Evolutionary conservation across 345 rosid genomes (phyloP), one percentile per base, ranked within the genome.

Genomic region (Hypericum perforatum): DNA sequence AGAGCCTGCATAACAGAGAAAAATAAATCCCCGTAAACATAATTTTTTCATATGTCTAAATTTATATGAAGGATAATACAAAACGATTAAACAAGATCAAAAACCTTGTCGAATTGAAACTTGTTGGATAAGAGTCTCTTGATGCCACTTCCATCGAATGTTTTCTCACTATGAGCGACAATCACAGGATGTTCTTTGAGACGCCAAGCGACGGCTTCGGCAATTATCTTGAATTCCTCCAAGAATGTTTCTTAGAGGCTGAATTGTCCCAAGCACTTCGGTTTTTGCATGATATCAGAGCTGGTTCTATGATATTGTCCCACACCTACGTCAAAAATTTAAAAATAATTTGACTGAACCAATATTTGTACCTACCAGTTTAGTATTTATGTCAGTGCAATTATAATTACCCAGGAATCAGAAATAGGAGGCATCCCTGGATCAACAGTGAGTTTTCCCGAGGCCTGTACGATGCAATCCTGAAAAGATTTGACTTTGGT

Each of bases 141-240:
- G 22, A 89, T 78, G 62, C 80, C 89, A 57, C 74, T 84, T 61
- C 97, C 99, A 69, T 94, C 91, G 39, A 84, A 89, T 47, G 76
- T 84, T 66, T 80, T 84, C 53, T 86, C 97, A 32, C 82, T 82
- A 45, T 94, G 97, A 3, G 97, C 95, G 41, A 85, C 99, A 38
- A 94, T 89, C 62, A 89, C 91, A 2, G 94, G 99, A 66, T 86
- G 94, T 63, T 94, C 97, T 63, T 74, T 79, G 41, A 94, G 97
- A 72, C 56, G 76, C 46, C 71, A 84, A 60, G 87, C 94, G 58
- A 94, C 72, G 7, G n/a, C 11, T 49, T 79, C 84, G 8, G 81
- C 80, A 40, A 80, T 78, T 67, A 71, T 76, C 71, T 70, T 94
- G 60, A 94, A 85, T 61, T 73, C 82, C 57, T 45, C 79, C 77